A percentile compares a stretch with the other conserved stretches of the same genome.
Evolutionary conservation across 129 eudicot genomes (phyloP).

Genomic region (Tagetes patula): DNA sequence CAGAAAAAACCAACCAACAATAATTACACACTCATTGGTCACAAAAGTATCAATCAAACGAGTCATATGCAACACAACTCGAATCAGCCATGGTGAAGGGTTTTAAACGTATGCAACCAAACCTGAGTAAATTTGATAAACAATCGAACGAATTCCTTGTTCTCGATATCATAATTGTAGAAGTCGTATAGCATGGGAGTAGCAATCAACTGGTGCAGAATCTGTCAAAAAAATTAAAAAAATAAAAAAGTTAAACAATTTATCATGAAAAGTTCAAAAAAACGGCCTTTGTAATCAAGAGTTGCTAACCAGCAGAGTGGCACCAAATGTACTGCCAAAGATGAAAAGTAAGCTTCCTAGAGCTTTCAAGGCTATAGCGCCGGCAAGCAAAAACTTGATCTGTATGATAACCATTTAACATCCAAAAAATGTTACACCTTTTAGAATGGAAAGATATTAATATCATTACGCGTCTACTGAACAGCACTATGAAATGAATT

Average conservation of each 20-base stretch:
- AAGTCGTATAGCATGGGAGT: constrained; percentile 80
- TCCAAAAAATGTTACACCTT: not conserved
- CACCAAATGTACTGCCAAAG: constrained; percentile 78
- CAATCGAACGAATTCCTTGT: constrained; percentile 60
- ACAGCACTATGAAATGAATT: constrained; percentile 18
- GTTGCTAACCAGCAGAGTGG: constrained; percentile 62
- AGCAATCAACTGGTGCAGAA: constrained; percentile 66
- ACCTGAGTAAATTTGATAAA: constrained; percentile 83
- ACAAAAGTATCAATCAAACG: not conserved
- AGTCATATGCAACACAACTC: not conserved
- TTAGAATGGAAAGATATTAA: not conserved
- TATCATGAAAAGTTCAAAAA: not conserved
- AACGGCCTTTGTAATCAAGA: not conserved
- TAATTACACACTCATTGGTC: not conserved
- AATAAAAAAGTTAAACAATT: not conserved
- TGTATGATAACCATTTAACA: constrained; percentile 29
- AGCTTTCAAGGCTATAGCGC: constrained; percentile 60
- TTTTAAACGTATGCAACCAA: not conserved
- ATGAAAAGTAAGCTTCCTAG: constrained; percentile 74
- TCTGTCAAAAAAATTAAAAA: constrained; percentile 31
- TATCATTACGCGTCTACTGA: not conserved
- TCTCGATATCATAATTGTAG: constrained; percentile 85
- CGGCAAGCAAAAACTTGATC: constrained; percentile 72
- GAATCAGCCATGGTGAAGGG: not conserved
- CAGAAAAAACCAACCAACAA: constrained; percentile 1